Conservation (phyloP, 2,329 filamentous ascomycete genomes). For the Capronia epimyces region DNA sequence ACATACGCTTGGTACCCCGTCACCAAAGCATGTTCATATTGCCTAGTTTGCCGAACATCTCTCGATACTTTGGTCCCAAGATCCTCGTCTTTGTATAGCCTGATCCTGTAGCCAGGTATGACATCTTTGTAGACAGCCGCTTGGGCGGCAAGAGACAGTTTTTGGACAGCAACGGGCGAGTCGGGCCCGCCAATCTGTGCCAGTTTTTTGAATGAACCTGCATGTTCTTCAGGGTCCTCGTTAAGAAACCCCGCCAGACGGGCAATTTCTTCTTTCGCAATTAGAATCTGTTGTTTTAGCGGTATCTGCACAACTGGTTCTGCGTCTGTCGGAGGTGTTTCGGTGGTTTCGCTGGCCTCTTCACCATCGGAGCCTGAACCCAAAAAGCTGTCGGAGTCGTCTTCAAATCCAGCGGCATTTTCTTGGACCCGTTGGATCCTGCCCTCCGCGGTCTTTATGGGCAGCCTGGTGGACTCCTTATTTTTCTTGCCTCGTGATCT, state of each 20-base stretch:
- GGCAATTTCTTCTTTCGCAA: slow-evolving; percentile 88
- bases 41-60: slow-evolving; percentile 74
- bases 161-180: slow-evolving; percentile 66
- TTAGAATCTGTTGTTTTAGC: slow-evolving; percentile 70
- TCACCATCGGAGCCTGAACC: slow-evolving; percentile 53
- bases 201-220: slow-evolving; percentile 70
- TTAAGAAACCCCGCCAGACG: slow-evolving; percentile 74
- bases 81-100: slow-evolving; percentile 69
- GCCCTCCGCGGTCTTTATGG: slow-evolving; percentile 81
- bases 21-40: slow-evolving; percentile 83
- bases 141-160: slow-evolving; percentile 80
- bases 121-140: slow-evolving; percentile 90
- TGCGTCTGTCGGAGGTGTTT: slow-evolving; percentile 34
- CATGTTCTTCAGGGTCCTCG: slow-evolving; percentile 88
- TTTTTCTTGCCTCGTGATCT: slow-evolving; percentile 73
- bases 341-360: slow-evolving; percentile 46
- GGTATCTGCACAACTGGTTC: slow-evolving; percentile 61
- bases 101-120: slow-evolving; percentile 93
- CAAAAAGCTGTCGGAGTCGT: slow-evolving; percentile 61
- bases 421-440: slow-evolving; percentile 56
- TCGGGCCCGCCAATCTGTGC: slow-evolving; percentile 62
- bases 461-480: slow-evolving; percentile 68
- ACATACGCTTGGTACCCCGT: slow-evolving; percentile 80
- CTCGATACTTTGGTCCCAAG: slow-evolving; percentile 79
- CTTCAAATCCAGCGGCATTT: slow-evolving; percentile 35